phyloP scores from a whole-genome alignment of 495 filamentous ascomycete genomes.

The Penicillium roqueforti region DNA sequence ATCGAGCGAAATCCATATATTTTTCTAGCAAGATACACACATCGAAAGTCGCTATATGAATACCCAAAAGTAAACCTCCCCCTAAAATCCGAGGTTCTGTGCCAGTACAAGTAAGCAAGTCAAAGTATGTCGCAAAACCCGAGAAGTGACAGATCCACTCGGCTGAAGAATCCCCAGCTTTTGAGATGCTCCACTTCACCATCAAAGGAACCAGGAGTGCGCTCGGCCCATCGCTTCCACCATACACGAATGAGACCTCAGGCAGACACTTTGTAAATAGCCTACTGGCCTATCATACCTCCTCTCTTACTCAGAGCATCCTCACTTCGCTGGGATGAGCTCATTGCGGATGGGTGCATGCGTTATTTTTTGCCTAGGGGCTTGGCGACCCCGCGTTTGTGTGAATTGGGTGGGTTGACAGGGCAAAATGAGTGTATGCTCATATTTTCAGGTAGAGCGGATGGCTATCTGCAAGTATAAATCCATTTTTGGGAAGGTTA shows the following conservation, averaged over 20 bases:
- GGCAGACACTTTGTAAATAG: neutral
- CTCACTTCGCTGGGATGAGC: slow-evolving; percentile 17
- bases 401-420: neutral
- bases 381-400: slow-evolving; percentile 22
- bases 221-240: slow-evolving; percentile 4
- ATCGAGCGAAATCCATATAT: neutral
- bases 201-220: slow-evolving; percentile 3
- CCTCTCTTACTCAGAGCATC: slow-evolving; percentile 12
- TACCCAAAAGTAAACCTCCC: neutral
- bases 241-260: neutral
- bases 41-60: neutral
- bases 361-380: slow-evolving; percentile 5
- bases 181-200: slow-evolving; percentile 3
- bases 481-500: neutral
- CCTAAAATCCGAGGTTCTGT: neutral
- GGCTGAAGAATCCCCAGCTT: slow-evolving; percentile 11
- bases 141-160: slow-evolving; percentile 7
- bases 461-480: too few species aligned
- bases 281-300: slow-evolving; percentile 17
- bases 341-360: slow-evolving; percentile 12
- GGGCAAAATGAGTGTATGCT: neutral
- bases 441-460: neutral
- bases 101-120: neutral
- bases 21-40: neutral
- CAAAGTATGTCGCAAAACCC: slow-evolving; percentile 1